Conservation (phyloP, 2,329 filamentous ascomycete species). For the Shiraia bambusicola region DNA sequence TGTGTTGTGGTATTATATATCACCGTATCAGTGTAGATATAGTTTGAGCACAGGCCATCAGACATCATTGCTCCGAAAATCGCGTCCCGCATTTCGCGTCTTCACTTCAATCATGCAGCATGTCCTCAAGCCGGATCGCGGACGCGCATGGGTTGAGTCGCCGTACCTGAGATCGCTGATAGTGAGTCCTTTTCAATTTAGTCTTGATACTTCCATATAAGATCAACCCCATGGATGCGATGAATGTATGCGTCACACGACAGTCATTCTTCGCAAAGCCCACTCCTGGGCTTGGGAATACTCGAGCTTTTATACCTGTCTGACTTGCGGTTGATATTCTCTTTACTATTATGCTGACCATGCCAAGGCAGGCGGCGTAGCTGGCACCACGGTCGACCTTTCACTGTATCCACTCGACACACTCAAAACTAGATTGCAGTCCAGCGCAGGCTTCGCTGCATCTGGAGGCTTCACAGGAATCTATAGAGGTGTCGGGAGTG, state of each 20-base stretch:
- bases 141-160: conserved; percentile 46
- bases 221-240: background rate
- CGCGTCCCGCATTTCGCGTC: conserved; percentile 1
- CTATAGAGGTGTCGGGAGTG: conserved; percentile 88
- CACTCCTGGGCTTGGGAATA: background rate
- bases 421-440: conserved; percentile 95
- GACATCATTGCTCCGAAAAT: conserved; percentile 9
- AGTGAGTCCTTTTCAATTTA: conserved; percentile 31
- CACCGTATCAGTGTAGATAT: too few relatives aligned
- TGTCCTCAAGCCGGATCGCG: conserved; percentile 29
- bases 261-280: background rate
- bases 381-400: conserved; percentile 94
- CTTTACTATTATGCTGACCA: background rate
- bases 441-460: conserved; percentile 72
- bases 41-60: conserved; percentile 30
- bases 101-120: conserved; percentile 29
- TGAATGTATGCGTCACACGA: background rate
- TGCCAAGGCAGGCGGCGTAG: conserved; percentile 75
- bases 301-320: background rate
- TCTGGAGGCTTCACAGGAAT: conserved; percentile 88
- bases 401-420: conserved; percentile 98
- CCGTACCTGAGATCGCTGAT: conserved; percentile 52
- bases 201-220: too few relatives aligned
- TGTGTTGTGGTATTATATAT: too few relatives aligned
- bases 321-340: conserved; percentile 1